Evolutionary conservation across 23 red algal genomes (phyloP).

Genomic region (Cyanidioschyzon merolae): DNA sequence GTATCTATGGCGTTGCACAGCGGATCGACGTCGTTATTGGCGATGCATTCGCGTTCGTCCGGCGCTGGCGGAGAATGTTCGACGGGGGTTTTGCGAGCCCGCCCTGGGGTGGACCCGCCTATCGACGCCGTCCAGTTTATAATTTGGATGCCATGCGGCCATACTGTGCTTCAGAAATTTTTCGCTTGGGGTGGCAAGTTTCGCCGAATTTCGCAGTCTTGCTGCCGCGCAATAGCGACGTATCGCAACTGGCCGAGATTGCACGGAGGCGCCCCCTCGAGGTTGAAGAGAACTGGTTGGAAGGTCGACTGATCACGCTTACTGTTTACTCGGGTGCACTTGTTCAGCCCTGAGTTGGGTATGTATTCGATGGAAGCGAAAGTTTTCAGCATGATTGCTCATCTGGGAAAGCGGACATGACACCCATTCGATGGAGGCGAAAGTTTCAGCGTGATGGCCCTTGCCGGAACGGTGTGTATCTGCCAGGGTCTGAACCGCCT

Average conservation of each 20-base stretch:
- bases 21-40: slow-evolving; percentile 59
- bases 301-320: background rate
- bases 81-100: slow-evolving; percentile 73
- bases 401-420: too few species aligned
- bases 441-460: too few species aligned
- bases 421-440: too few species aligned
- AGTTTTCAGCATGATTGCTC: too few species aligned
- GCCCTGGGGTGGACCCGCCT: slow-evolving; percentile 88
- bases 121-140: slow-evolving; percentile 26
- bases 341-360: background rate
- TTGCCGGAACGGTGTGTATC: too few species aligned
- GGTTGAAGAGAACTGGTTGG: slow-evolving; percentile 16
- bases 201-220: slow-evolving; percentile 44
- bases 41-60: slow-evolving; percentile 57
- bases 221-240: slow-evolving; percentile 42
- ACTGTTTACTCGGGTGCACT: slow-evolving; percentile 7
- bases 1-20: slow-evolving; percentile 55
- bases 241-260: background rate
- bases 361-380: background rate
- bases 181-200: slow-evolving; percentile 24
- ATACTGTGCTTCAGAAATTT: slow-evolving; percentile 8
- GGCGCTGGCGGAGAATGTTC: slow-evolving; percentile 20
- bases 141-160: slow-evolving; percentile 29
- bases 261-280: background rate
- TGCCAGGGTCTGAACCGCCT: too few species aligned